A percentile compares a stretch with the other conserved stretches of the same genome.
These are phyloP conservation scores for Colletotrichum cordylinicola DNA, from an alignment of 2,329 filamentous ascomycete species.

Conservation along the genomic window DNA sequence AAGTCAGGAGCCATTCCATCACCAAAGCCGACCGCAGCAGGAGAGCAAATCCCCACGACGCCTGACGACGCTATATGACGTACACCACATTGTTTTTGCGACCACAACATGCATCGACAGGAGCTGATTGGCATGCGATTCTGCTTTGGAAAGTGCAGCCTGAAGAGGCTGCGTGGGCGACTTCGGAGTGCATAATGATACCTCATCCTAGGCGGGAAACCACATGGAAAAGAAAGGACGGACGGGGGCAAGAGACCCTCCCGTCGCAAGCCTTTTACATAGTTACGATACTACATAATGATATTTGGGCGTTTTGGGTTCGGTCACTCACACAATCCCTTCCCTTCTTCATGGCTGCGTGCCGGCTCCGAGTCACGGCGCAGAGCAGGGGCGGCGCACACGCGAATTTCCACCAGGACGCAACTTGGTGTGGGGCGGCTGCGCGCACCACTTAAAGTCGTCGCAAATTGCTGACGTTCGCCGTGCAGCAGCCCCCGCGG, in stretches of 20 bases:
- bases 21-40: conserved; percentile 17
- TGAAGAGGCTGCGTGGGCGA: conserved; percentile 11
- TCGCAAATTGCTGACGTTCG: conserved; percentile 16
- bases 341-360: not conserved
- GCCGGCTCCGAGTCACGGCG: not conserved
- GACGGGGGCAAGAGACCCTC: not conserved
- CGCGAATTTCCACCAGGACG: conserved; percentile 10
- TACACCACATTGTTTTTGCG: not conserved
- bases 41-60: conserved; percentile 11
- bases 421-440: conserved; percentile 1
- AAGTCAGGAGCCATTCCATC: conserved; percentile 45
- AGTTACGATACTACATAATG: conserved; percentile 13
- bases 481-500: not conserved
- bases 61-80: conserved; percentile 8
- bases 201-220: conserved; percentile 15
- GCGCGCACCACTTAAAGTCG: conserved; percentile 18
- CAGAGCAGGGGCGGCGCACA: not conserved
- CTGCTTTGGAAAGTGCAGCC: not conserved
- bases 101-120: not conserved
- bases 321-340: not conserved
- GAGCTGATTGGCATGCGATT: not conserved
- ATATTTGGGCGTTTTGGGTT: conserved; percentile 8
- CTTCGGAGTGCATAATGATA: conserved; percentile 23
- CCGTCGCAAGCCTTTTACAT: not conserved
- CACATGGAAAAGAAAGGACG: not conserved